Evolutionary conservation across 2,329 filamentous ascomycete species (phyloP).

Genomic region (Apiospora pterosperma): DNA sequence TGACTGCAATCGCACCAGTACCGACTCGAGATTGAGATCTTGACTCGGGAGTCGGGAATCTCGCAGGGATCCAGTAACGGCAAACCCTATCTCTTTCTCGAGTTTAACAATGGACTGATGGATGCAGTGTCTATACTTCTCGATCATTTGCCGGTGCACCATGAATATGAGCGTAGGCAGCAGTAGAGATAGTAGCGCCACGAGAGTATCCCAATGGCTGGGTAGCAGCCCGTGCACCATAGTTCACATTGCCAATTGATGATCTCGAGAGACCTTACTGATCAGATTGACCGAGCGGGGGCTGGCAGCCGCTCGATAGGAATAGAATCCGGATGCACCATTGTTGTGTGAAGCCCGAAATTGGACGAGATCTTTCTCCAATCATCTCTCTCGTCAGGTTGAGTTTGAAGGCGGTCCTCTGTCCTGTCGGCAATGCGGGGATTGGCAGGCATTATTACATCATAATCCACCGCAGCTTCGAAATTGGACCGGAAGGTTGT

Average conservation of each 20-base stretch:
- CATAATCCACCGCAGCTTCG: not conserved
- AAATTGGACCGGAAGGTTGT: not conserved
- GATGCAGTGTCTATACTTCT: not conserved
- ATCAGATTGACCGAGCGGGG: not conserved
- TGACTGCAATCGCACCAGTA: not conserved
- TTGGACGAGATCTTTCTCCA: not conserved
- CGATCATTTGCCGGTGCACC: not conserved
- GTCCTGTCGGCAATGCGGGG: not conserved
- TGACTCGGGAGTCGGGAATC: not conserved
- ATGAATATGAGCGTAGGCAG: not conserved
- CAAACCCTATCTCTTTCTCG: conserved; percentile 4
- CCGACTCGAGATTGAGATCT: not conserved
- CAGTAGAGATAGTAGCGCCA: not conserved
- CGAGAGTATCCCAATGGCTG: not conserved
- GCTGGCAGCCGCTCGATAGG: not conserved
- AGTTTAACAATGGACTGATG: not conserved
- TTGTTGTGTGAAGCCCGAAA: not conserved
- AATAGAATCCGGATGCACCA: not conserved
- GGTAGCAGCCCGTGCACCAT: not conserved
- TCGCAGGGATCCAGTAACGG: not conserved
- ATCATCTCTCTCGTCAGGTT: not conserved
- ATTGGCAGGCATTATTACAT: not conserved
- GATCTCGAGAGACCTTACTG: not conserved
- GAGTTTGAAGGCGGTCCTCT: not conserved
- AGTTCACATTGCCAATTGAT: not conserved